Base-by-base conservation (phyloP, 2,329 filamentous ascomycete genomes). In the Thelonectria rubi region DNA sequence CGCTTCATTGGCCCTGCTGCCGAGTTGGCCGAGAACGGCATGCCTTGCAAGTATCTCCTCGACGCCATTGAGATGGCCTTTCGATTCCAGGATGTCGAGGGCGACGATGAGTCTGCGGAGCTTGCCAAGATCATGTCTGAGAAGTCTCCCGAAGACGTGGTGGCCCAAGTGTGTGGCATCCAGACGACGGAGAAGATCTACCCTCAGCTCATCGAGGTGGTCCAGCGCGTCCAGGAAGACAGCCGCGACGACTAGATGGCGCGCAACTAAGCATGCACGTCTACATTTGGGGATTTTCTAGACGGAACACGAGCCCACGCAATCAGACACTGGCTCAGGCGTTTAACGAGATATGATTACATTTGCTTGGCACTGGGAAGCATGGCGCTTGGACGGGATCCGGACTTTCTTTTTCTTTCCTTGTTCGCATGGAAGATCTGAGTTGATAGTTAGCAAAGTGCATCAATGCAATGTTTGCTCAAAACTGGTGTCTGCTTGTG, bases 1-100 rank as follows among this genome's bases (percentile, higher is more conserved):
- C 93, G 95, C 46, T 97, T 99, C 82, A 89, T 99, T 71, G 93
- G 91, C 47, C 95, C 95, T 5, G 94, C 95, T 47, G 88, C 92
- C 10, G 91, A 97, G 80, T 87, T 99, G 17, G 93, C 93, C 47
- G 93, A 97, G 83, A 84, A 86, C 62, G 93, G 88, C 61, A 84
- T 92, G 79, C 85, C 87, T 70, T 90, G 89, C 76, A 84, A 88
- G 60, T 88, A 86, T 55, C 85, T 99, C 30, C 82, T 98, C 55
- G 90, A 90, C 60, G 91, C 92, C 18, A 87, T 95, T 47, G 94
- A 98, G 83, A 93, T 94, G 88, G 90, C 92, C 7, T 90, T 99
- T 77, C 92, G 91, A 65, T 99, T 98, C 89, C 94, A 97, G 82
- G 92, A 97, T 72, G 91, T 97, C 58, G 87, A 94, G 70, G 93